A percentile compares a stretch with the other conserved stretches of the same genome.
phyloP scores from a whole-genome alignment of 2,329 filamentous ascomycete species.

The Zasmidium cellare region DNA sequence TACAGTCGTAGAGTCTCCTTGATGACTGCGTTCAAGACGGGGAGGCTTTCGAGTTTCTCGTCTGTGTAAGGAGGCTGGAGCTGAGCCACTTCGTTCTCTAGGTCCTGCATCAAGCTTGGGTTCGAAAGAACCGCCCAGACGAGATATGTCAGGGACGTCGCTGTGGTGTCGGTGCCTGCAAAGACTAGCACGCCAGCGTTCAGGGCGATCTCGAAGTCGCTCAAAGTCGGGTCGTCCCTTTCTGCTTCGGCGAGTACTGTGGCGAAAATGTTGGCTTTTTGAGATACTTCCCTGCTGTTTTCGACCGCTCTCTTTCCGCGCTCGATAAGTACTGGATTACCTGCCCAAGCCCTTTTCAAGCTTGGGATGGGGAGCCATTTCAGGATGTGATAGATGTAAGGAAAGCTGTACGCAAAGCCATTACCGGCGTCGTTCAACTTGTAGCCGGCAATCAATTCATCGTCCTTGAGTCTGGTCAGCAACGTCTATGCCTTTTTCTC shows the following conservation, averaged over 20 bases:
- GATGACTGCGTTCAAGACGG: constrained; percentile 39
- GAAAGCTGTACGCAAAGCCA: constrained; percentile 10
- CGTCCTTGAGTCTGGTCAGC: constrained; percentile 1
- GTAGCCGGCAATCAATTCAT: constrained; percentile 3
- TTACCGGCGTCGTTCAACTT: constrained; percentile 4
- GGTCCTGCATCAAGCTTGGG: constrained; percentile 16
- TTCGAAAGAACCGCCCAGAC: constrained; percentile 25
- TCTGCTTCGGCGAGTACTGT: constrained; percentile 24
- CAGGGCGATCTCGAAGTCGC: constrained; percentile 17
- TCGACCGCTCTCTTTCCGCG: constrained; percentile 8
- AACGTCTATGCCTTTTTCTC: not conserved
- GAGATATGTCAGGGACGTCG: constrained; percentile 28
- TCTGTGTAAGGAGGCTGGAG: constrained; percentile 19
- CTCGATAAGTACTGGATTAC: constrained; percentile 7
- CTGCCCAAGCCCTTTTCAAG: constrained; percentile 4
- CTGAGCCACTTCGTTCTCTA: constrained; percentile 25
- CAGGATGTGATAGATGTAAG: constrained; percentile 10
- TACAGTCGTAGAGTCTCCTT: constrained; percentile 42
- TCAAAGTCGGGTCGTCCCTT: constrained; percentile 20
- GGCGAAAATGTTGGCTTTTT: constrained; percentile 25
- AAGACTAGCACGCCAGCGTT: constrained; percentile 24
- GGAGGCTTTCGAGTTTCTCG: constrained; percentile 31
- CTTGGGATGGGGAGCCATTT: constrained; percentile 9
- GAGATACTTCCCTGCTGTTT: constrained; percentile 5
- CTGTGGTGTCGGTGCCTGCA: constrained; percentile 30